A percentile compares a stretch with the other conserved stretches of the same genome.
phyloP scores from a whole-genome alignment of 2,329 filamentous ascomycete genomes.

The Claviceps fusiformis region DNA sequence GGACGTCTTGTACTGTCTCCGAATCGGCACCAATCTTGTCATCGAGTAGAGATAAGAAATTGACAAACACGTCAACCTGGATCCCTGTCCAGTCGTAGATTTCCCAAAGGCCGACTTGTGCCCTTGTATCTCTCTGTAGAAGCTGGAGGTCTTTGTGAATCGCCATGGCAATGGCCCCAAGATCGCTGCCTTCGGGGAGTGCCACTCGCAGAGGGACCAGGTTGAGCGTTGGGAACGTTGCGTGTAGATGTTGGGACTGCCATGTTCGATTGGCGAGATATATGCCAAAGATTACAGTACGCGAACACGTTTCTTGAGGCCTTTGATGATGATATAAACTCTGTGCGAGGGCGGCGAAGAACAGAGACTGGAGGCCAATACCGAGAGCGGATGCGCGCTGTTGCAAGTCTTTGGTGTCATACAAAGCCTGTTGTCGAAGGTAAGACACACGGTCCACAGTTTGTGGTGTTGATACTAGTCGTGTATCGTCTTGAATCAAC shows the following conservation, averaged over 20 bases:
- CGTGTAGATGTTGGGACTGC: slow-evolving; percentile 29
- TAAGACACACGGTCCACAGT: slow-evolving; percentile 11
- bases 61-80: slow-evolving; percentile 60
- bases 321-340: slow-evolving; percentile 23
- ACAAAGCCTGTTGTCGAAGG: slow-evolving; percentile 35
- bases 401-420: slow-evolving; percentile 19
- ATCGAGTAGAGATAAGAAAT: slow-evolving; percentile 52
- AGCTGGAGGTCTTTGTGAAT: slow-evolving; percentile 56
- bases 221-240: slow-evolving; percentile 59
- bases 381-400: slow-evolving; percentile 33
- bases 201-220: slow-evolving; percentile 58
- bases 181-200: slow-evolving; percentile 12
- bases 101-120: slow-evolving; percentile 55
- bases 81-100: slow-evolving; percentile 64
- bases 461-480: not conserved
- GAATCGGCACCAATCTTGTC: not conserved
- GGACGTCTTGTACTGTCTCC: not conserved
- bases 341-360: slow-evolving; percentile 59
- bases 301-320: slow-evolving; percentile 3
- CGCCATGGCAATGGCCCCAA: slow-evolving; percentile 38
- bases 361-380: slow-evolving; percentile 57
- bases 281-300: slow-evolving; percentile 52
- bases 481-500: not conserved
- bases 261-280: slow-evolving; percentile 68
- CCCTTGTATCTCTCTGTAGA: slow-evolving; percentile 36